phyloP scores from a whole-genome alignment of 1,284 basidiomycete genomes.

The Coniferiporia weirii region DNA sequence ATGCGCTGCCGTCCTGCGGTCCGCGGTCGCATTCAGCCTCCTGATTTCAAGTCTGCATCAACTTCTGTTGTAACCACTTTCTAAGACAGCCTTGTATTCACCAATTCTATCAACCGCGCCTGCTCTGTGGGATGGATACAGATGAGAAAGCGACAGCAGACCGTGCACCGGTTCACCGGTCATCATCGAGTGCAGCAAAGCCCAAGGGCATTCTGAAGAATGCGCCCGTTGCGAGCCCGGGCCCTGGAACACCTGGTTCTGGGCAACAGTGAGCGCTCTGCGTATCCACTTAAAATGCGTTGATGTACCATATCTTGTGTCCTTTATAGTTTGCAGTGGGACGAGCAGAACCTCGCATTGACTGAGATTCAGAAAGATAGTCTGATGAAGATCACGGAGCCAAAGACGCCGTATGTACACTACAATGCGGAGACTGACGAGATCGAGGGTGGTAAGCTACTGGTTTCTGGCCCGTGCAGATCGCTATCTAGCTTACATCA shows the following conservation, averaged over 20 bases:
- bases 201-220: constrained; percentile 85
- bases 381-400: constrained; percentile 94
- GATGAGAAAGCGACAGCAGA: constrained; percentile 2
- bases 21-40: no score
- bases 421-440: constrained; percentile 84
- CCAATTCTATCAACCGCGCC: background rate
- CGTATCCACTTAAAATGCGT: background rate
- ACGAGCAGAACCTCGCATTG: constrained; percentile 85
- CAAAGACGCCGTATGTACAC: constrained; percentile 92
- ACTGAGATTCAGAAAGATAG: constrained; percentile 92
- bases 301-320: background rate
- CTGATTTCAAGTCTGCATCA: no score
- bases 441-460: constrained; percentile 64
- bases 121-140: background rate
- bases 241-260: constrained; percentile 34
- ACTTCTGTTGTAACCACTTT: no score
- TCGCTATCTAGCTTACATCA: background rate
- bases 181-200: constrained; percentile 46
- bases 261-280: constrained; percentile 36
- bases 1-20: background rate
- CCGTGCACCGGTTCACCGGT: constrained; percentile 13
- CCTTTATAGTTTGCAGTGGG: constrained; percentile 69
- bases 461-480: background rate
- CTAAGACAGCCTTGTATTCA: background rate
- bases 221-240: constrained; percentile 40